Percentiles rank a stretch among this genome's conserved stretches.
Evolutionary conservation across 2,329 filamentous ascomycete species (phyloP).

Genomic region (Trichoderma brevicompactum): DNA sequence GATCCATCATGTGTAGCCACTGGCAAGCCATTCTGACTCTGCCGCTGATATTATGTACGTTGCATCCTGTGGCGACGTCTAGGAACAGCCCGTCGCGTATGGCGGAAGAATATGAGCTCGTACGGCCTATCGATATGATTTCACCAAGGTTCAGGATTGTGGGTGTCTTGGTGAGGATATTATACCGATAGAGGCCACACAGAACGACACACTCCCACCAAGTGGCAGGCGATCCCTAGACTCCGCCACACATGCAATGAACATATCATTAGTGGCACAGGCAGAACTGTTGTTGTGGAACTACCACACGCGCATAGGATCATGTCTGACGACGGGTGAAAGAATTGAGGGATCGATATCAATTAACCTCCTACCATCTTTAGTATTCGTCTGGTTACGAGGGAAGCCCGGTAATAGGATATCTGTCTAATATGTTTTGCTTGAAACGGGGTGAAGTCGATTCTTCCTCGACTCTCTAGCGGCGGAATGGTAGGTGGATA

Average conservation of each 20-base stretch:
- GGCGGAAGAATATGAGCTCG: background rate
- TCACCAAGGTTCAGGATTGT: no score
- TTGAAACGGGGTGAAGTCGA: no score
- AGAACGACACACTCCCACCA: background rate
- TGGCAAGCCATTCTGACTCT: background rate
- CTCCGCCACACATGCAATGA: background rate
- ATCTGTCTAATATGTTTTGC: no score
- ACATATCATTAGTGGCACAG: background rate
- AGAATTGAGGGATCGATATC: background rate
- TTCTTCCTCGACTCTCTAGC: no score
- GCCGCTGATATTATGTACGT: background rate
- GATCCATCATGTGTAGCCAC: background rate
- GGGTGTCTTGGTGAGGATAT: no score
- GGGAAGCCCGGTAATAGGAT: no score
- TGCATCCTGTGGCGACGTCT: background rate
- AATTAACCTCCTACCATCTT: background rate
- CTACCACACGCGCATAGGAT: background rate
- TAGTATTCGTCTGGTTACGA: background rate
- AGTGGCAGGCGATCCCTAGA: background rate
- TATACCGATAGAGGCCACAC: background rate
- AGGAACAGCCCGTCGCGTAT: background rate
- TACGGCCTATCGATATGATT: background rate
- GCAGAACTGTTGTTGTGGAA: background rate
- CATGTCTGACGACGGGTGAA: background rate
- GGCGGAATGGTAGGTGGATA: no score